Evolutionary conservation across 805 yeast genomes (phyloP).

Genomic region (Candida alai): DNA sequence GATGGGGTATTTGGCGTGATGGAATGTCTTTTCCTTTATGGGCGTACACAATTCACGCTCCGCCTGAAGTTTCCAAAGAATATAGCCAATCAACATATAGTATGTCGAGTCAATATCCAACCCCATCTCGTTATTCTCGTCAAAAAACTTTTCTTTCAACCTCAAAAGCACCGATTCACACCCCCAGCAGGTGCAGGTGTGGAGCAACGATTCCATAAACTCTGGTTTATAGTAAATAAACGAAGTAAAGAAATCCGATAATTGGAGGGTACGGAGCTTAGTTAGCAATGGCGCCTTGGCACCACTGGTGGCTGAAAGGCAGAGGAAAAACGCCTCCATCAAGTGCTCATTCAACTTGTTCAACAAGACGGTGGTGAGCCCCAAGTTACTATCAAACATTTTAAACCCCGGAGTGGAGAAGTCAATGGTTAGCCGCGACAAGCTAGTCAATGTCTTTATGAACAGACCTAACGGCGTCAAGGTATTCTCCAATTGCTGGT

Average conservation of each 20-base stretch:
- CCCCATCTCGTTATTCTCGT: slow-evolving; percentile 14
- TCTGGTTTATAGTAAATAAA: slow-evolving; percentile 35
- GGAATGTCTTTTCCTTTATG: slow-evolving; percentile 21
- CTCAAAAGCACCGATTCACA: slow-evolving; percentile 25
- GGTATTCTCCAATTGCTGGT: slow-evolving; percentile 26
- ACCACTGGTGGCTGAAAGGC: slow-evolving; percentile 16
- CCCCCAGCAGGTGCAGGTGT: slow-evolving; percentile 36
- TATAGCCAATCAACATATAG: slow-evolving; percentile 29
- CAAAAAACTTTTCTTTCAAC: slow-evolving; percentile 18
- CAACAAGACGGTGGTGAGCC: slow-evolving; percentile 25
- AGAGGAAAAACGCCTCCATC: slow-evolving; percentile 33
- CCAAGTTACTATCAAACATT: slow-evolving; percentile 31
- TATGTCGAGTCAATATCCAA: slow-evolving; percentile 25
- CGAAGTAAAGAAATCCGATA: slow-evolving; percentile 34
- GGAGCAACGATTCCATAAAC: slow-evolving; percentile 30
- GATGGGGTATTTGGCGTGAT: slow-evolving; percentile 26
- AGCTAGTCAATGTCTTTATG: slow-evolving; percentile 20
- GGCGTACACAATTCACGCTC: slow-evolving; percentile 36
- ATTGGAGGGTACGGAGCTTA: slow-evolving; percentile 21
- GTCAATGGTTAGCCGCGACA: slow-evolving; percentile 25
- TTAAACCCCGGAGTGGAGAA: slow-evolving; percentile 34
- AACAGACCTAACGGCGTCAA: slow-evolving; percentile 30
- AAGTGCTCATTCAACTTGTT: slow-evolving; percentile 30
- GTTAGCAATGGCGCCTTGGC: slow-evolving; percentile 8
- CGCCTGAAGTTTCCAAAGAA: slow-evolving; percentile 30